phyloP scores from a whole-genome alignment of 1,139 yeast genomes.

The Arxiozyma telluris region DNA sequence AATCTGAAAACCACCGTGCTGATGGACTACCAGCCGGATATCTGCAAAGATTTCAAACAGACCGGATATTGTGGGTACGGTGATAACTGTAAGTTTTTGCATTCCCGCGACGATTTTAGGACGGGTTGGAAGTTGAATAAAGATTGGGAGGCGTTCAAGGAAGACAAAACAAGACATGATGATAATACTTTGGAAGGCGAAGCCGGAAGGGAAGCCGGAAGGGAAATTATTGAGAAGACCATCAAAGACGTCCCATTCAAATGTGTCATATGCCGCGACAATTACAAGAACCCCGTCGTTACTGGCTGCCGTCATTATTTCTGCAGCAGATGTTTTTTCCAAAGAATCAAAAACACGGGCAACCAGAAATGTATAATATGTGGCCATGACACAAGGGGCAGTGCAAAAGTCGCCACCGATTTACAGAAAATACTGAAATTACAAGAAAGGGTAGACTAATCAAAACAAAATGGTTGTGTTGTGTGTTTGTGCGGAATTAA shows the following conservation, averaged over 20 bases:
- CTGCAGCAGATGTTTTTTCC: slow-evolving; percentile 57
- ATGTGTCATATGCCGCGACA: slow-evolving; percentile 55
- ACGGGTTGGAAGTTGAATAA: slow-evolving; percentile 59
- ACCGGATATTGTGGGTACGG: slow-evolving; percentile 98
- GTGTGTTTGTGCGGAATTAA: no score
- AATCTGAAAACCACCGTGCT: slow-evolving; percentile 63
- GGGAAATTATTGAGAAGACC: slow-evolving; percentile 11
- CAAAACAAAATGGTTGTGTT: no score
- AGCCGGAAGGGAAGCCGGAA: no score
- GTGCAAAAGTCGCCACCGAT: slow-evolving; percentile 26
- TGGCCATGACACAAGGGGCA: slow-evolving; percentile 49
- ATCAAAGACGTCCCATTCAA: slow-evolving; percentile 44
- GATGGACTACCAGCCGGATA: slow-evolving; percentile 89
- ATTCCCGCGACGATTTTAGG: slow-evolving; percentile 77
- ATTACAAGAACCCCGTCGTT: slow-evolving; percentile 49
- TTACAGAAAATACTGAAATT: slow-evolving; percentile 8
- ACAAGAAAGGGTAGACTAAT: no score
- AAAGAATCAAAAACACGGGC: slow-evolving; percentile 34
- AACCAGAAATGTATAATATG: slow-evolving; percentile 50
- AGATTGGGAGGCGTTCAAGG: slow-evolving; percentile 46
- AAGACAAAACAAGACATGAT: slow-evolving; percentile 4
- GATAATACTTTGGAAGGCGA: no score
- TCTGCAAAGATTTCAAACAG: slow-evolving; percentile 84
- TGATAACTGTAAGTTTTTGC: slow-evolving; percentile 93
- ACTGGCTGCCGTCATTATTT: slow-evolving; percentile 61